phyloP scores from a whole-genome alignment of 2,329 filamentous ascomycete genomes.

The Claviceps purpurea region DNA sequence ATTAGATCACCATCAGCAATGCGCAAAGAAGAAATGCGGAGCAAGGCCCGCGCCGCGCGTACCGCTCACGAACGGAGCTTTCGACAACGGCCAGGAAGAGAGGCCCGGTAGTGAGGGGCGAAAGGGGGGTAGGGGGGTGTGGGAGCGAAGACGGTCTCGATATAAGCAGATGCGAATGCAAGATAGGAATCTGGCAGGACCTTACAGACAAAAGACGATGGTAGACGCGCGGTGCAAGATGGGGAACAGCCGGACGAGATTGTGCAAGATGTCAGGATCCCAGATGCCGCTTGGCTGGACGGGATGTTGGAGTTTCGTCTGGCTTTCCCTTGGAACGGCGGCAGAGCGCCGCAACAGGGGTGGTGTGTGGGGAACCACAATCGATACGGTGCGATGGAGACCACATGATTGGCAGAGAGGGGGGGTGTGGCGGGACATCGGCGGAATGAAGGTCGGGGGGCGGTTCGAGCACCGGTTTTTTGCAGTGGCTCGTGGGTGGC shows the following conservation, averaged over 20 bases:
- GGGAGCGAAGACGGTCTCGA: slow-evolving; percentile 6
- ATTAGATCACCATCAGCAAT: slow-evolving; percentile 7
- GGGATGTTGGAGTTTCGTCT: slow-evolving; percentile 1
- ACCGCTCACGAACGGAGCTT: slow-evolving; percentile 14
- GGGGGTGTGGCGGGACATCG: background rate
- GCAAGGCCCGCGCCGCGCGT: slow-evolving; percentile 15
- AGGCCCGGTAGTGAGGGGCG: background rate
- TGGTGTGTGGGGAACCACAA: slow-evolving; percentile 5
- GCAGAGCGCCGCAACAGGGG: slow-evolving; percentile 8
- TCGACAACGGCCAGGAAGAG: slow-evolving; percentile 1
- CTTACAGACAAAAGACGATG: slow-evolving; percentile 7
- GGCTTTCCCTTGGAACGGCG: background rate
- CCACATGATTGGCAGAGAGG: slow-evolving; percentile 21
- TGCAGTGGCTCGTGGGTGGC: slow-evolving; percentile 8
- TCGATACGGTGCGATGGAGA: slow-evolving; percentile 11
- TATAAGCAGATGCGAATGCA: slow-evolving; percentile 2
- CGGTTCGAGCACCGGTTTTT: background rate
- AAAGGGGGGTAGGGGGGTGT: slow-evolving; percentile 1
- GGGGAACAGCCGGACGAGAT: slow-evolving; percentile 1
- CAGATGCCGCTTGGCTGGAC: background rate
- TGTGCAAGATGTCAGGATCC: slow-evolving; percentile 13
- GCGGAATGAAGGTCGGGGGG: background rate
- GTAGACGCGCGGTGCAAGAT: background rate
- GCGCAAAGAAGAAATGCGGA: slow-evolving; percentile 1
- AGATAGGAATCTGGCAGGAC: slow-evolving; percentile 11